These are phyloP conservation scores for Populus pruinosa DNA, from an alignment of 345 rosid genomes.

Conservation along the genomic window DNA sequence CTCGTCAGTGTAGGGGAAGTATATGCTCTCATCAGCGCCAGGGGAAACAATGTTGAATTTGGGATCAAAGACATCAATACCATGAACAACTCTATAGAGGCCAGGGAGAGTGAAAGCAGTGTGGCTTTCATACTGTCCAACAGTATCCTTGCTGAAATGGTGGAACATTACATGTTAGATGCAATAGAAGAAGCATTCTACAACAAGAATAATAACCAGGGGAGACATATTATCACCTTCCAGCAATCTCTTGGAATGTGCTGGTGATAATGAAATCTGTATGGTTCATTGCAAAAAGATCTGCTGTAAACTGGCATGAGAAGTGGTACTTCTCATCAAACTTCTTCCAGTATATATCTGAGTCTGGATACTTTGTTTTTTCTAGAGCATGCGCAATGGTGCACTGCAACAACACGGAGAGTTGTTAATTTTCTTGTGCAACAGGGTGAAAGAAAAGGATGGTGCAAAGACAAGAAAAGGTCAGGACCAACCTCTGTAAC, in stretches of 20 bases:
- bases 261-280: constrained; percentile 98
- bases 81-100: constrained; percentile 85
- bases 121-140: constrained; percentile 94
- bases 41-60: constrained; percentile 93
- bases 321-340: constrained; percentile 92
- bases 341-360: constrained; percentile 92
- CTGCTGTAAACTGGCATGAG: constrained; percentile 95
- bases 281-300: constrained; percentile 91
- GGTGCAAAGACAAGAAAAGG: not conserved
- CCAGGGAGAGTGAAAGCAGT: constrained; percentile 89
- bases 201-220: not conserved
- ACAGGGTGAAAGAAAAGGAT: not conserved
- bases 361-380: constrained; percentile 92
- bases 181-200: not conserved
- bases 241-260: constrained; percentile 97
- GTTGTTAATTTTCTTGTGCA: not conserved
- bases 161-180: not conserved
- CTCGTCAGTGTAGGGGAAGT: constrained; percentile 64
- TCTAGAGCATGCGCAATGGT: constrained; percentile 96
- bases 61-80: constrained; percentile 76
- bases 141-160: constrained; percentile 66
- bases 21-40: constrained; percentile 74
- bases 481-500: constrained; percentile 73
- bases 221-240: constrained; percentile 47
- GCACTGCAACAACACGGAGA: constrained; percentile 44